Conservation (phyloP, 2,329 filamentous ascomycete genomes). For the Venturia carpophila region DNA sequence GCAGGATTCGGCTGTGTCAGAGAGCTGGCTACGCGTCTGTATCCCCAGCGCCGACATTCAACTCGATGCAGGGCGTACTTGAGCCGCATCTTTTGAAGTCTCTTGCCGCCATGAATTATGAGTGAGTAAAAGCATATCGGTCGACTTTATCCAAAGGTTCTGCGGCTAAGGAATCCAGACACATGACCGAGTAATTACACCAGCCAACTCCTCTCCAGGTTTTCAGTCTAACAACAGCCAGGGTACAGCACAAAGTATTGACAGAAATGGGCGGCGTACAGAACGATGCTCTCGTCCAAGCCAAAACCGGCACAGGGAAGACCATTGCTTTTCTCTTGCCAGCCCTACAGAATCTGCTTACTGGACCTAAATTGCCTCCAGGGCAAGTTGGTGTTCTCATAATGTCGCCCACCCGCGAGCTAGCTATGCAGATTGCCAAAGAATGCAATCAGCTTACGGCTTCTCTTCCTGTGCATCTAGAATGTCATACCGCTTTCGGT, state of each 20-base stretch:
- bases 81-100: slow-evolving; percentile 27
- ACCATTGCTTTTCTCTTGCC: slow-evolving; percentile 43
- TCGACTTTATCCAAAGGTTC: not conserved
- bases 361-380: slow-evolving; percentile 35
- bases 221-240: slow-evolving; percentile 35
- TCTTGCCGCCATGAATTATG: slow-evolving; percentile 32
- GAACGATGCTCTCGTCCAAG: slow-evolving; percentile 52
- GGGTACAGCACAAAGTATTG: slow-evolving; percentile 48
- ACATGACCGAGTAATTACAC: not conserved
- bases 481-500: slow-evolving; percentile 44
- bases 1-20: not conserved
- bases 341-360: slow-evolving; percentile 39
- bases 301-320: slow-evolving; percentile 45
- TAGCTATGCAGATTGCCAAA: slow-evolving; percentile 49
- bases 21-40: slow-evolving; percentile 1
- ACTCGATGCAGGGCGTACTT: slow-evolving; percentile 25
- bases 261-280: slow-evolving; percentile 43
- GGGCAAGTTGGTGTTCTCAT: slow-evolving; percentile 40
- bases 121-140: slow-evolving; percentile 24
- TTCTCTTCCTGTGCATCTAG: slow-evolving; percentile 31
- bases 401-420: slow-evolving; percentile 55
- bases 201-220: not conserved
- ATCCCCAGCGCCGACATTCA: slow-evolving; percentile 17
- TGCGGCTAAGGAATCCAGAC: not conserved
- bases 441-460: slow-evolving; percentile 38